Evolutionary conservation across 768 basidiomycete genomes (phyloP).

Genomic region (Pholiota microspora): DNA sequence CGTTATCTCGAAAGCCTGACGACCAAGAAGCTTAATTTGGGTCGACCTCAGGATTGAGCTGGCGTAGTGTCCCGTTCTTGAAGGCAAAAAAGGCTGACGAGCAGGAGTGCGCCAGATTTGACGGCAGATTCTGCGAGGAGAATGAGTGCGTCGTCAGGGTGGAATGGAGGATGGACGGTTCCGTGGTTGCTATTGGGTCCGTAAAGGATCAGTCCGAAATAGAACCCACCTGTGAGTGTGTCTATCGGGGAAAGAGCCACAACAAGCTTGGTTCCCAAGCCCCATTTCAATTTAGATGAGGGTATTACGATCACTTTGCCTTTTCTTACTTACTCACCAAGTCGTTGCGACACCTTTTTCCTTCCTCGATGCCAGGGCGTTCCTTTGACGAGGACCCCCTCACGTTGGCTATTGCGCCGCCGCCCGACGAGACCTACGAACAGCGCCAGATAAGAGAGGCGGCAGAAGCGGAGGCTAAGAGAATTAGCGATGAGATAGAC

Average conservation of each 20-base stretch:
- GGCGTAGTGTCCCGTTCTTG: no score
- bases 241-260: slow-evolving; percentile 2
- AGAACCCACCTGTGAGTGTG: slow-evolving; percentile 3
- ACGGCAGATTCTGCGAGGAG: neutral
- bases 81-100: neutral
- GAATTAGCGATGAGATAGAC: slow-evolving; percentile 73
- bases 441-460: slow-evolving; percentile 53
- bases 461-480: slow-evolving; percentile 61
- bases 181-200: neutral
- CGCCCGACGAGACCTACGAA: slow-evolving; percentile 58
- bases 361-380: slow-evolving; percentile 18
- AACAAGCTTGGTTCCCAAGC: slow-evolving; percentile 9
- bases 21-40: neutral
- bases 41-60: no score
- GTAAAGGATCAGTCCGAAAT: slow-evolving; percentile 8
- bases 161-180: slow-evolving; percentile 4
- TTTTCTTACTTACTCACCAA: slow-evolving; percentile 6
- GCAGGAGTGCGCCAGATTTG: neutral
- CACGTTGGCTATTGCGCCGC: slow-evolving; percentile 57
- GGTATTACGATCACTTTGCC: slow-evolving; percentile 8
- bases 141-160: slow-evolving; percentile 6
- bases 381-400: slow-evolving; percentile 60
- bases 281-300: slow-evolving; percentile 10
- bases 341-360: neutral
- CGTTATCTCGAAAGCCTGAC: slow-evolving; percentile 1